Conservation (phyloP, 2,329 filamentous ascomycete species). For the Emergomyces africanus region DNA sequence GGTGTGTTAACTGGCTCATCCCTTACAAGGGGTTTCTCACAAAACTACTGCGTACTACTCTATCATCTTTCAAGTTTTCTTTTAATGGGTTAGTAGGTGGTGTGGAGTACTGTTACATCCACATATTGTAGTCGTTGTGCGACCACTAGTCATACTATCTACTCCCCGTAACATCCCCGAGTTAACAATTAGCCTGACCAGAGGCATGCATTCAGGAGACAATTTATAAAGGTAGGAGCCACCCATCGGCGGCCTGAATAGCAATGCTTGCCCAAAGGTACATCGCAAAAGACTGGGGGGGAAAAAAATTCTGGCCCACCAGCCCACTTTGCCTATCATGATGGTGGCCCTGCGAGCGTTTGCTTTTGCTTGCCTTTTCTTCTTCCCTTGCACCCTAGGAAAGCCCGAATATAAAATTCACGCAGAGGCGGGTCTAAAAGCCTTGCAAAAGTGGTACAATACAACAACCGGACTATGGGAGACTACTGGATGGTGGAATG, state of each 20-base stretch:
- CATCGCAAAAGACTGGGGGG: background rate
- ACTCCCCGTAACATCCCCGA: background rate
- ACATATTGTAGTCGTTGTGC: background rate
- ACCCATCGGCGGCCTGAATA: background rate
- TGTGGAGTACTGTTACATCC: background rate
- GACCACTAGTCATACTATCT: background rate
- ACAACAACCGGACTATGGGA: constrained; percentile 47
- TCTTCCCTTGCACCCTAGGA: background rate
- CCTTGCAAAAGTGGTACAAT: constrained; percentile 51
- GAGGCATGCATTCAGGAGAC: background rate
- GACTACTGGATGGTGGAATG: constrained; percentile 57
- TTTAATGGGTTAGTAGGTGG: background rate
- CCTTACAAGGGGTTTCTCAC: background rate
- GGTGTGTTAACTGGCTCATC: background rate
- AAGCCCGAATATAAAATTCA: background rate
- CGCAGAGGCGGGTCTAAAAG: background rate
- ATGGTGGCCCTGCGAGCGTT: background rate
- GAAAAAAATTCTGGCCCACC: background rate
- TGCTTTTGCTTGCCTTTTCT: background rate
- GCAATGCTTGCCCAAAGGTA: background rate
- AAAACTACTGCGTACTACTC: background rate
- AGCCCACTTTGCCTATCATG: background rate
- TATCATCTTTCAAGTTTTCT: background rate
- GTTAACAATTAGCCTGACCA: background rate
- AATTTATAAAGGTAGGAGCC: background rate